These are phyloP conservation scores for Desmodesmus armatus DNA, from an alignment of 139 green algal genomes.

Conservation along the genomic window DNA sequence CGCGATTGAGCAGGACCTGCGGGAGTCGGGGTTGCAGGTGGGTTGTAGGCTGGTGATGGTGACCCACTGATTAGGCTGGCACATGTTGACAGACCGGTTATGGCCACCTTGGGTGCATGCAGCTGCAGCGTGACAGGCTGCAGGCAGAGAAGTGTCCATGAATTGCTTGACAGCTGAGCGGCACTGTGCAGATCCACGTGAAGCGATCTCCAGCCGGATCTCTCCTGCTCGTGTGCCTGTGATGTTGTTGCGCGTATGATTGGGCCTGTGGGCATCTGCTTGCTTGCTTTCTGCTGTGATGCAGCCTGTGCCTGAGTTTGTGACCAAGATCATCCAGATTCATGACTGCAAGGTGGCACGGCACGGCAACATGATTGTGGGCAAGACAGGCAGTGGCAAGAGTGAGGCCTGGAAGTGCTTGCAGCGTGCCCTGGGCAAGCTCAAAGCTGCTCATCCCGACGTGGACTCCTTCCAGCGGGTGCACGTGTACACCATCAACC, in stretches of 20 bases:
- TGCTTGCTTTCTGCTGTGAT: too few relatives aligned
- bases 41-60: too few relatives aligned
- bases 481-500: constrained; percentile 88
- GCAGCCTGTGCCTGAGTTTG: constrained; percentile 81
- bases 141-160: too few relatives aligned
- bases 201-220: too few relatives aligned
- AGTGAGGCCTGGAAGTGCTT: constrained; percentile 84
- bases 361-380: constrained; percentile 95
- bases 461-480: constrained; percentile 83
- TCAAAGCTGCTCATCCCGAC: constrained; percentile 73
- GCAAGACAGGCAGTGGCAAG: constrained; percentile 88
- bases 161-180: too few relatives aligned
- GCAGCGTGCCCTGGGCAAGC: constrained; percentile 67
- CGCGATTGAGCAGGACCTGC: constrained; percentile 81
- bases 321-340: constrained; percentile 92
- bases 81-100: neutral
- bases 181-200: too few relatives aligned
- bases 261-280: too few relatives aligned
- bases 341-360: constrained; percentile 92
- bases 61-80: neutral
- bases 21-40: constrained; percentile 77
- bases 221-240: too few relatives aligned
- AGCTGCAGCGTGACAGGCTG: too few relatives aligned
- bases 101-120: too few relatives aligned
- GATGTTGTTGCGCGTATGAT: too few relatives aligned